Evolutionary conservation across 352 stramenopile species (phyloP), one percentile per base, ranked within the genome.

Genomic region (Blastocystis sp.): DNA sequence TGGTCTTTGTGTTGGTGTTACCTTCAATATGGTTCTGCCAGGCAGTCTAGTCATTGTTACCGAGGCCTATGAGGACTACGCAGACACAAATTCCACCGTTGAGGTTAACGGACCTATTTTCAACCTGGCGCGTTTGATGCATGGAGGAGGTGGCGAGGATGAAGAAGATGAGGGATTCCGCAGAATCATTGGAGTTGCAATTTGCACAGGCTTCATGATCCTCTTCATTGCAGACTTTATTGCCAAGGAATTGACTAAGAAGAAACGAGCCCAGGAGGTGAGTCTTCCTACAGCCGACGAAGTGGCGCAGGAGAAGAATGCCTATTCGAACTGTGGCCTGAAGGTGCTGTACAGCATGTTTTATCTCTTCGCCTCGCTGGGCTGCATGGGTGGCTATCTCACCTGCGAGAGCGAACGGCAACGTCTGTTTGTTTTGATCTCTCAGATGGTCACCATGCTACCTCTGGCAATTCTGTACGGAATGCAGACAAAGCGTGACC

Each of bases 341-440:
- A 30, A n/a, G 9, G 54, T 66, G n/a, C 53, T 85, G 20, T 85
- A 47, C 56, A 30, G 26, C 30, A 45, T 45, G 34, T 85, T 66
- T 34, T 85, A 85, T 53, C 9, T 69, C 26, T 68, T 85, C 39
- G 30, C 53, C 0, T 24, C 73, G 4, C 20, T 85, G 9, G 73
- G 73, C 41, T 85, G 73, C 73, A 85, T 85, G 73, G 54, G 53
- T 56, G 73, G 45, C 2, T 85, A 85, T 65, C 73, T 85, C 5
- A 50, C 63, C 6, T 85, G 73, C 50, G 73, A 85, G 20, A 85
- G 55, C 39, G 39, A 55, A 11, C 18, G 43, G 30, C 73, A 85
- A 13, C 47, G 73, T 9, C n/a, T 50, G 16, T 85, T 85, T 34
- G 69, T 85, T 24, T 18, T 85, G 18, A 85, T 85, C 41, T 18